A percentile compares a stretch with the other conserved stretches of the same genome.
Evolutionary conservation across 768 basidiomycete species (phyloP).

Genomic region (Mycena haematopus): DNA sequence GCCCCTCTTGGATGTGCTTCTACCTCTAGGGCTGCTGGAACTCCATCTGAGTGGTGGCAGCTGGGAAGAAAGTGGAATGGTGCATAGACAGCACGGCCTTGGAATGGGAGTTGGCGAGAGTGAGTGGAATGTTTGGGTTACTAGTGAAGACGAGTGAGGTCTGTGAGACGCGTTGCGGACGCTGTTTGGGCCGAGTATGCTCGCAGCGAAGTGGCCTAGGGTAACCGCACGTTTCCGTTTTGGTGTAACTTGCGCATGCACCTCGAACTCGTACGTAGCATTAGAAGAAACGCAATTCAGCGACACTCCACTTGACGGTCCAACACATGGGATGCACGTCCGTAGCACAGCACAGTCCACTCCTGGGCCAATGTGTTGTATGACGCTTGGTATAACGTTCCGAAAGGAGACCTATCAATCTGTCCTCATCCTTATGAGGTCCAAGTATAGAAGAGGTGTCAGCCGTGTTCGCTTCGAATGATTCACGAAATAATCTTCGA

Average conservation of each 20-base stretch:
- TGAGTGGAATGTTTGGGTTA: conserved; percentile 77
- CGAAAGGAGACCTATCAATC: no score
- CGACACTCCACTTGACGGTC: no score
- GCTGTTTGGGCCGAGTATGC: conserved; percentile 28
- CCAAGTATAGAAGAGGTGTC: neutral
- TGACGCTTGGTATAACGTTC: no score
- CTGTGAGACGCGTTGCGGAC: conserved; percentile 58
- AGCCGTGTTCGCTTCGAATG: neutral
- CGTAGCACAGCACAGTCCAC: no score
- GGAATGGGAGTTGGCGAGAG: conserved; percentile 66
- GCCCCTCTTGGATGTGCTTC: conserved; percentile 53
- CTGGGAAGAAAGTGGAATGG: conserved; percentile 64
- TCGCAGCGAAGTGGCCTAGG: neutral
- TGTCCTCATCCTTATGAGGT: no score
- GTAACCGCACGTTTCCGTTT: no score
- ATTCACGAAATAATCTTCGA: neutral
- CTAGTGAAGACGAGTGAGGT: conserved; percentile 58
- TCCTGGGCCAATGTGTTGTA: no score
- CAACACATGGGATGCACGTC: no score
- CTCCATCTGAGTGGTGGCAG: conserved; percentile 77
- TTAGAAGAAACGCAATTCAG: no score
- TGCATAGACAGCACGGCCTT: conserved; percentile 60
- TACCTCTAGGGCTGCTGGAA: conserved; percentile 66
- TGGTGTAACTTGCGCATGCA: no score
- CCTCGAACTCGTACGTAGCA: no score